Evolutionary conservation across 2,329 filamentous ascomycete species (phyloP).

Genomic region (Venturia aucupariae): DNA sequence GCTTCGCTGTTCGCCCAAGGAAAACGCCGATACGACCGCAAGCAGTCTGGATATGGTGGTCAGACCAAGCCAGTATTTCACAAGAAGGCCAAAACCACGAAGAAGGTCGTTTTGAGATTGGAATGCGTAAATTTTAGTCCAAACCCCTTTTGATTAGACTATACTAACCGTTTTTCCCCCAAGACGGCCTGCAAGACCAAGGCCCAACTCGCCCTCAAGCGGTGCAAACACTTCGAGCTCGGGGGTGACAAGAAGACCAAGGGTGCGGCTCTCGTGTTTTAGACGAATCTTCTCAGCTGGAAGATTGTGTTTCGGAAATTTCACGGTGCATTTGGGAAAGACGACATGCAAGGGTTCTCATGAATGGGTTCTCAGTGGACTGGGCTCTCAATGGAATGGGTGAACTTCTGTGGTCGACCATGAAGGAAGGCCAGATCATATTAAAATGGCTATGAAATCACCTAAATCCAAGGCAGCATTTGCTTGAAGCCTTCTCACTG

Average conservation of each 20-base stretch:
- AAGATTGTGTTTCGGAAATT: slow-evolving; percentile 5
- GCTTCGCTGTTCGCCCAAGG: slow-evolving; percentile 93
- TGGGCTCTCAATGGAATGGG: not conserved
- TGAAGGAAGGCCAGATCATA: slow-evolving; percentile 5
- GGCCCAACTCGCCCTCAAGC: slow-evolving; percentile 37
- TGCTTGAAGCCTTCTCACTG: not conserved
- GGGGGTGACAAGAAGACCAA: slow-evolving; percentile 99
- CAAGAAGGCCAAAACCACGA: slow-evolving; percentile 99
- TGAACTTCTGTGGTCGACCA: not conserved
- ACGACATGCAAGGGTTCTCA: not conserved
- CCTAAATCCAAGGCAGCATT: not conserved
- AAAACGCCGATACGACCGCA: slow-evolving; percentile 99
- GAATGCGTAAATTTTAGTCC: slow-evolving; percentile 53
- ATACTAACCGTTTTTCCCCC: no score
- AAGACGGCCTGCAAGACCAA: slow-evolving; percentile 88
- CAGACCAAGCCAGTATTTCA: slow-evolving; percentile 99
- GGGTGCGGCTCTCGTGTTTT: slow-evolving; percentile 99
- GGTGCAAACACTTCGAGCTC: slow-evolving; percentile 99
- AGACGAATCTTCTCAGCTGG: slow-evolving; percentile 28
- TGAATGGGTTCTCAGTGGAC: no score
- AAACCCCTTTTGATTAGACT: no score
- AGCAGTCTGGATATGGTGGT: slow-evolving; percentile 99
- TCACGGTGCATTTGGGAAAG: slow-evolving; percentile 10
- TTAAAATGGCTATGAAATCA: slow-evolving; percentile 3
- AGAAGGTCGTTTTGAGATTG: slow-evolving; percentile 98